Evolutionary conservation across 2,329 filamentous ascomycete genomes (phyloP).

Genomic region (Colletotrichum sp.): DNA sequence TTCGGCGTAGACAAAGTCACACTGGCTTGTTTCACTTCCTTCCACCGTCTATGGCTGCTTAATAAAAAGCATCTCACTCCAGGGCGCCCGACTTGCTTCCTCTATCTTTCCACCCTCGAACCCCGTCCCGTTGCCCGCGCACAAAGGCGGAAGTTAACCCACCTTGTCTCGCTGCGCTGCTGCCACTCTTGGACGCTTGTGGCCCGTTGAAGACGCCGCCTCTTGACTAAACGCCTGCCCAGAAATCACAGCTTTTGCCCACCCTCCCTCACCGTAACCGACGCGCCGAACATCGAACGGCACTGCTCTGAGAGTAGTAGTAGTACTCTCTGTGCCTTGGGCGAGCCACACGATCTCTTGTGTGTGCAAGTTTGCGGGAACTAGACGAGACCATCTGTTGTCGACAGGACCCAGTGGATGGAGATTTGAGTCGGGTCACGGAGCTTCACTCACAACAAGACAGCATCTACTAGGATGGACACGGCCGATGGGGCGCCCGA

Average conservation of each 20-base stretch:
- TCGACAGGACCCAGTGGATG: constrained; percentile 9
- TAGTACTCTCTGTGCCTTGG: not conserved
- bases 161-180: constrained; percentile 11
- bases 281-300: not conserved
- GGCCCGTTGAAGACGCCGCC: not conserved
- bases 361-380: not conserved
- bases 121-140: not conserved
- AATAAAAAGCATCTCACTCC: constrained; percentile 15
- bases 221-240: not conserved
- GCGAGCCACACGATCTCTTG: not conserved
- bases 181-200: not conserved
- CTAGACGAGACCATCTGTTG: not conserved
- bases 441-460: constrained; percentile 3
- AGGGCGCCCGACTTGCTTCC: not conserved
- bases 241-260: not conserved
- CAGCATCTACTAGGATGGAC: constrained; percentile 31
- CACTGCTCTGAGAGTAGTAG: not conserved
- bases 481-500: constrained; percentile 26
- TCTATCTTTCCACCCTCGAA: not conserved
- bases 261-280: not conserved
- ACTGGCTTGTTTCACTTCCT: constrained; percentile 40
- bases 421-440: not conserved
- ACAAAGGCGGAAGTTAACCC: constrained; percentile 1
- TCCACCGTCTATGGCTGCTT: constrained; percentile 16
- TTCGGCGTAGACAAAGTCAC: constrained; percentile 30